A percentile compares a stretch with the other conserved stretches of the same genome.
Conservation (phyloP, 2,329 filamentous ascomycete genomes). For the Blastomyces parvus region DNA sequence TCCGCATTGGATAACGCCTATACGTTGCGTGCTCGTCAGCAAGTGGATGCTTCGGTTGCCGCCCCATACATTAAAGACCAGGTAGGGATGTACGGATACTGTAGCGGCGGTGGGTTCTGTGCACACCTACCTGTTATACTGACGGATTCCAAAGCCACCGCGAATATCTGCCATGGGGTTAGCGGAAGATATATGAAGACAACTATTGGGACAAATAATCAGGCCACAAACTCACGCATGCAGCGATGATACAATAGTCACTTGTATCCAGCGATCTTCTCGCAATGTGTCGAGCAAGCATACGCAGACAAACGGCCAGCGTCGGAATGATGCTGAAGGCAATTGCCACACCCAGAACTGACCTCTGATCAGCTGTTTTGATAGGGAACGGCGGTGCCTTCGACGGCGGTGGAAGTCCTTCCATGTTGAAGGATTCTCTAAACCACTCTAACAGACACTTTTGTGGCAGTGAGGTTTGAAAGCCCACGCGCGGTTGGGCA, state of each 20-base stretch:
- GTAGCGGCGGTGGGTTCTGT: not conserved
- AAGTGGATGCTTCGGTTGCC: not conserved
- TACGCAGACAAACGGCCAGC: conserved; percentile 16
- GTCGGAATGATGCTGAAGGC: conserved; percentile 16
- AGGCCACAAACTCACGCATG: conserved; percentile 14
- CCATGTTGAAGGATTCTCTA: not conserved
- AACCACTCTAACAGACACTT: not conserved
- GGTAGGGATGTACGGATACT: not conserved
- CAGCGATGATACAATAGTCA: conserved; percentile 20
- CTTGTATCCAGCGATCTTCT: conserved; percentile 17
- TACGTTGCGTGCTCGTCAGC: not conserved
- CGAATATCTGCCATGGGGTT: conserved; percentile 15
- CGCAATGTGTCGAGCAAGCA: conserved; percentile 18
- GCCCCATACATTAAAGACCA: not conserved
- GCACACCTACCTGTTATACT: conserved; percentile 16
- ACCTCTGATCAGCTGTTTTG: conserved; percentile 14
- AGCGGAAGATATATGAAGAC: not conserved
- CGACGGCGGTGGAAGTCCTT: not conserved
- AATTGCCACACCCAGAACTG: conserved; percentile 17
- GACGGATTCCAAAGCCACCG: conserved; percentile 19
- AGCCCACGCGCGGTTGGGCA: not conserved
- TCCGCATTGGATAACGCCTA: conserved; percentile 17
- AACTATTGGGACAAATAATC: not conserved
- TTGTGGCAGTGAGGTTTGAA: not conserved
- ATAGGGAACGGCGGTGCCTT: conserved; percentile 16